Conservation (phyloP, 192 early-diverging fungal genomes). For the Kickxella alabastrina region DNA sequence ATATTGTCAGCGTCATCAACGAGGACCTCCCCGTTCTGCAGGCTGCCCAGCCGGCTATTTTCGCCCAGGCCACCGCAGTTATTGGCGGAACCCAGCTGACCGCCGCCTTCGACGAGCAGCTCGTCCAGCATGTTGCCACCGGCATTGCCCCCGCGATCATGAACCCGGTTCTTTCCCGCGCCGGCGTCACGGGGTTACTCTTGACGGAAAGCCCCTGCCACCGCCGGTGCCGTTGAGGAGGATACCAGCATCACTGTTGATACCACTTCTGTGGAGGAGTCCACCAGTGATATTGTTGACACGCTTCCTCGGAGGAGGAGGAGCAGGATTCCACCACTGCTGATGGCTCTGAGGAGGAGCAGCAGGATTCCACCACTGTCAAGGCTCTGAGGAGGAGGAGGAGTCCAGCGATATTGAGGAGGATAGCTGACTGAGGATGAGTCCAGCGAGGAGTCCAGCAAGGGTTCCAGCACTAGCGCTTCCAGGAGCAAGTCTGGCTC, state of each 20-base stretch:
- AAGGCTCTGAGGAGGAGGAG: conserved; percentile 2
- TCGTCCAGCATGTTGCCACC: conserved; percentile 47
- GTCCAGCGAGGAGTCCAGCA: neutral
- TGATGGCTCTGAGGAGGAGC: neutral
- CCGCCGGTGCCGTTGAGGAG: neutral
- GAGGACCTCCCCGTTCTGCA: conserved; percentile 29
- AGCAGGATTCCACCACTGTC: neutral
- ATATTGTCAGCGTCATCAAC: conserved; percentile 33
- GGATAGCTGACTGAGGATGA: neutral
- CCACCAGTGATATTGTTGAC: neutral
- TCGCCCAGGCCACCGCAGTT: conserved; percentile 32
- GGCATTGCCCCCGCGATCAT: conserved; percentile 40
- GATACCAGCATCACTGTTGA: conserved; percentile 1
- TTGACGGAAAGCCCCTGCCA: conserved; percentile 38
- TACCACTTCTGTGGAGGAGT: conserved; percentile 2
- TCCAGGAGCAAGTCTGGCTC: neutral
- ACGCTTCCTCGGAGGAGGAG: conserved; percentile 1
- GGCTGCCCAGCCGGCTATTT: conserved; percentile 34
- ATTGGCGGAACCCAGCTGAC: conserved; percentile 40
- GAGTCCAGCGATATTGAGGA: neutral
- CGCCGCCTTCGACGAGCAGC: conserved; percentile 18
- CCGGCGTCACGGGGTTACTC: conserved; percentile 36
- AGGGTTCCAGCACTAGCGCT: too few species aligned
- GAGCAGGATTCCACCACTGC: conserved; percentile 4
- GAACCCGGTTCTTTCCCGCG: conserved; percentile 41